Evolutionary conservation across 2,329 filamentous ascomycete genomes (phyloP).

Genomic region (Colletotrichum sp.): DNA sequence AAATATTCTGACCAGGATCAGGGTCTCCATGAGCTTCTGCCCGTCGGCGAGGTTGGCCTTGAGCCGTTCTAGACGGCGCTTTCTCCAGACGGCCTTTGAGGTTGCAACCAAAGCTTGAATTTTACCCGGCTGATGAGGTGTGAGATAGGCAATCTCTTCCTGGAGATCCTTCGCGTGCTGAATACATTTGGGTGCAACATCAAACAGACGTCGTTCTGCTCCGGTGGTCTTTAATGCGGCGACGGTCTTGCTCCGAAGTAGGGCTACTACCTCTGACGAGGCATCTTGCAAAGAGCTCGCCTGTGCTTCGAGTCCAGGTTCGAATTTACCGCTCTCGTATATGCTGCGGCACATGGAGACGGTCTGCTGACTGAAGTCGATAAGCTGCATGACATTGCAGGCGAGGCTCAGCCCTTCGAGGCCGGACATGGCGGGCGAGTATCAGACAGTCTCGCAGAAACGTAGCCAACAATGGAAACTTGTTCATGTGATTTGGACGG

Average conservation of each 20-base stretch:
- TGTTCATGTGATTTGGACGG: neutral
- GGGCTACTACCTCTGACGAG: neutral
- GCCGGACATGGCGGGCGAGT: neutral
- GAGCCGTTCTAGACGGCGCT: neutral
- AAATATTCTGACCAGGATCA: neutral
- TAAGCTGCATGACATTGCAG: constrained; percentile 1
- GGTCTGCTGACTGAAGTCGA: neutral
- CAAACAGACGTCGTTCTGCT: neutral
- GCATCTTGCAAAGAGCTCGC: neutral
- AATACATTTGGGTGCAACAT: neutral
- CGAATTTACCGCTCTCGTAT: neutral
- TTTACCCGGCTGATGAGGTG: neutral
- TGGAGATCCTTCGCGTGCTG: neutral
- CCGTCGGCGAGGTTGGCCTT: neutral
- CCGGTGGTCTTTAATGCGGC: neutral
- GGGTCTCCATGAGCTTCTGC: neutral
- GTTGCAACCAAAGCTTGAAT: neutral
- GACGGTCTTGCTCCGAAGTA: neutral
- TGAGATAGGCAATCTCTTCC: neutral
- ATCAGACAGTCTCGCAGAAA: neutral
- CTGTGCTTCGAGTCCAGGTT: neutral
- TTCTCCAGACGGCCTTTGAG: neutral
- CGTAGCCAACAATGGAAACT: neutral
- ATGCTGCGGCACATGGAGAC: neutral
- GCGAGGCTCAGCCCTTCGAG: neutral